phyloP scores from a whole-genome alignment of 345 rosid genomes.

The Syzygium aqueum region DNA sequence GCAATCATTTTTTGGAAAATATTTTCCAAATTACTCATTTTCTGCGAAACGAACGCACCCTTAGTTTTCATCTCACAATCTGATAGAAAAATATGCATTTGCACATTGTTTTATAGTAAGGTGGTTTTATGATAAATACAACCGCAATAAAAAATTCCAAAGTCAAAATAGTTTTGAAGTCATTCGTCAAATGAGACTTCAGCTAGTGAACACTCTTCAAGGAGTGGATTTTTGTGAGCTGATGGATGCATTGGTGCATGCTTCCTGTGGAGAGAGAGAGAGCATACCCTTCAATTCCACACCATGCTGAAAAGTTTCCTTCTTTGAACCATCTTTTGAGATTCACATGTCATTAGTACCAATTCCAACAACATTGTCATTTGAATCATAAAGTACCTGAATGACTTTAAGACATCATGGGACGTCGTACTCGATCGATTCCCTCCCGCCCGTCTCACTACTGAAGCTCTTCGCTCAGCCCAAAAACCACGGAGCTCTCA shows the following conservation, averaged over 20 bases:
- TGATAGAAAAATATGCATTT: neutral
- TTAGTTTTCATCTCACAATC: neutral
- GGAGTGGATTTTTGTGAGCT: neutral
- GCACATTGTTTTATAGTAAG: neutral
- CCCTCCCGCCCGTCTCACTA: slow-evolving; percentile 34
- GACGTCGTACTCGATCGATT: slow-evolving; percentile 75
- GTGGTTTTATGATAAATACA: neutral
- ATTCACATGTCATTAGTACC: slow-evolving; percentile 96
- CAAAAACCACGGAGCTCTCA: neutral
- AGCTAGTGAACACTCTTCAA: neutral
- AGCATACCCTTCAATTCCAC: slow-evolving; percentile 62
- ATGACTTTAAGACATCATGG: slow-evolving; percentile 3
- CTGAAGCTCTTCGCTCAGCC: slow-evolving; percentile 31
- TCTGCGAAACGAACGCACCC: too few species aligned
- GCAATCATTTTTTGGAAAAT: too few species aligned
- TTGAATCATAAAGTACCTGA: slow-evolving; percentile 70
- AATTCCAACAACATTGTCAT: slow-evolving; percentile 64
- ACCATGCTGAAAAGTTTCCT: slow-evolving; percentile 80
- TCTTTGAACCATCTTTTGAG: slow-evolving; percentile 81
- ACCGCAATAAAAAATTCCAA: neutral
- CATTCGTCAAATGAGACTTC: neutral
- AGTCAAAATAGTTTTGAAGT: neutral
- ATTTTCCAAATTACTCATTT: too few species aligned
- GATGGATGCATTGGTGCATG: neutral
- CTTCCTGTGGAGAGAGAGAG: slow-evolving; percentile 12